Evolutionary conservation across 139 green algal genomes (phyloP).

Genomic region (Tetraselmis striata): DNA sequence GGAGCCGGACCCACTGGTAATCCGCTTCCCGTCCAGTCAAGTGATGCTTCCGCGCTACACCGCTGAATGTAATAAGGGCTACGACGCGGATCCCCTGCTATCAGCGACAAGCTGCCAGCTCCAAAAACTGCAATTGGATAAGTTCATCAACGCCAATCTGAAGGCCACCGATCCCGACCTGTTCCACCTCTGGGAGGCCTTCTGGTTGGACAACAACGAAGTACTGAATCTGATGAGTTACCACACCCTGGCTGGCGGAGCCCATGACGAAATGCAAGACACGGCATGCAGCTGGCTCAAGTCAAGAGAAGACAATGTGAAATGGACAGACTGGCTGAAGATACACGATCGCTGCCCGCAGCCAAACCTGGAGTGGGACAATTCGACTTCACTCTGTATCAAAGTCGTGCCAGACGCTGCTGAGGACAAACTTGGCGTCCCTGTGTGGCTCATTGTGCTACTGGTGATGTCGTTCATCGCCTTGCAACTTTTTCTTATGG

Average conservation of each 20-base stretch:
- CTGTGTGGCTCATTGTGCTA: neutral
- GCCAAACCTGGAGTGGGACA: neutral
- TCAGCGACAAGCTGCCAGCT: neutral
- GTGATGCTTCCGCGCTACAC: neutral
- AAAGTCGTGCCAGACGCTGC: neutral
- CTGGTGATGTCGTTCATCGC: neutral
- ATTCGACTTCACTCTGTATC: neutral
- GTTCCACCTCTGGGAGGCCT: neutral
- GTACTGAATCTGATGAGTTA: neutral
- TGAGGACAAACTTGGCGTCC: neutral
- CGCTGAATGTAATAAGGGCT: neutral
- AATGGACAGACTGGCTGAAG: neutral
- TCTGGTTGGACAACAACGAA: neutral
- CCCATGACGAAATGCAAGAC: neutral
- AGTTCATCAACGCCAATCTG: neutral
- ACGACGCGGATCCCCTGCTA: neutral
- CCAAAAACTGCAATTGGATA: neutral
- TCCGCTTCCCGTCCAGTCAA: neutral
- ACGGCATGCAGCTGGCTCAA: neutral
- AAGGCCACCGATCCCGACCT: neutral
- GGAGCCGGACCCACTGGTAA: neutral
- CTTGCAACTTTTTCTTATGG: neutral
- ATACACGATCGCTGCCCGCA: neutral
- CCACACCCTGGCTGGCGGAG: neutral
- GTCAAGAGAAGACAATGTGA: neutral